Conservation (phyloP, 805 yeast species). For the Wickerhamiella vanderwaltii region DNA sequence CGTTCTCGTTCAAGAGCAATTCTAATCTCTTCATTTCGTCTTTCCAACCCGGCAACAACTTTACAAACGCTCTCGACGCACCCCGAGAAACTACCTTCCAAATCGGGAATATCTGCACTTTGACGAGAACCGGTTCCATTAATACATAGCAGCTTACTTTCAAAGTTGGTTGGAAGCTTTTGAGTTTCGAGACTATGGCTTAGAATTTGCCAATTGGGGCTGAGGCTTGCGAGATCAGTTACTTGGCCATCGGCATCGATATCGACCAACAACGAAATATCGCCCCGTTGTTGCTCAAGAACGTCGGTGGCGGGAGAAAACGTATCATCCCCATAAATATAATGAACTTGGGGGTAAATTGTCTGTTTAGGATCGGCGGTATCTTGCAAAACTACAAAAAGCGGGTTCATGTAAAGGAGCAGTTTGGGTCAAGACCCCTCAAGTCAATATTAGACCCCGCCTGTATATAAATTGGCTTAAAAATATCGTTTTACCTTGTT, state of each 20-base stretch:
- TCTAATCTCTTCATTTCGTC: constrained; percentile 17
- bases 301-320: constrained; percentile 27
- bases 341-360: constrained; percentile 29
- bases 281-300: constrained; percentile 24
- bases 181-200: constrained; percentile 19
- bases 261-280: constrained; percentile 28
- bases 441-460: too few relatives aligned
- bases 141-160: constrained; percentile 15
- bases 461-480: neutral
- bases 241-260: constrained; percentile 28
- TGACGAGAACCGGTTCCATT: constrained; percentile 16
- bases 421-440: neutral
- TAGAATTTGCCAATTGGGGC: constrained; percentile 30
- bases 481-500: neutral
- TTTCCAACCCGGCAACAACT: constrained; percentile 16
- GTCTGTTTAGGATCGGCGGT: constrained; percentile 16
- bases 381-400: constrained; percentile 19
- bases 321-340: constrained; percentile 29
- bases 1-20: constrained; percentile 10
- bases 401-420: neutral
- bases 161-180: constrained; percentile 16
- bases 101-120: constrained; percentile 18
- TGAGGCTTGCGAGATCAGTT: constrained; percentile 25
- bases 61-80: constrained; percentile 14
- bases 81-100: constrained; percentile 14